These are phyloP conservation scores for Gloeophyllum trabeum DNA, from an alignment of 768 basidiomycete species.

Conservation along the genomic window DNA sequence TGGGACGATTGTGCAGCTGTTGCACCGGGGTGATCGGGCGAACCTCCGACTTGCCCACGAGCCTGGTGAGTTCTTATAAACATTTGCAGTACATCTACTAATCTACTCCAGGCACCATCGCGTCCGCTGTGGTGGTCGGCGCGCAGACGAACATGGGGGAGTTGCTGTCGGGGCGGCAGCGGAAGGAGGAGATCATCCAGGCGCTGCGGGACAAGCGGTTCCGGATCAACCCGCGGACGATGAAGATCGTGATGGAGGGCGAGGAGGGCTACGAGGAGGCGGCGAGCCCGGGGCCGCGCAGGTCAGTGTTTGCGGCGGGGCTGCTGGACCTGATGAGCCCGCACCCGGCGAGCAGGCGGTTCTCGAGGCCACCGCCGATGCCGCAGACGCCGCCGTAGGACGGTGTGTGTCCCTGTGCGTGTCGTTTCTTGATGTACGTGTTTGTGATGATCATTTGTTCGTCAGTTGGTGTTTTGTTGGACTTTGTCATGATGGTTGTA, in stretches of 20 bases:
- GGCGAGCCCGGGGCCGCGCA: conserved; percentile 4
- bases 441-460: too few species aligned
- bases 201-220: conserved; percentile 34
- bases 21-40: conserved; percentile 33
- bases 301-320: not conserved
- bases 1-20: conserved; percentile 31
- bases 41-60: conserved; percentile 32
- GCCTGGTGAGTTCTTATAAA: conserved; percentile 13
- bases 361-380: not conserved
- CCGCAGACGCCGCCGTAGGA: not conserved
- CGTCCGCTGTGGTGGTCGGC: conserved; percentile 42
- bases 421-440: too few species aligned
- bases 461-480: too few species aligned
- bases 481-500: too few species aligned
- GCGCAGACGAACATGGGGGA: conserved; percentile 37
- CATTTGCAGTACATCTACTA: not conserved
- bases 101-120: conserved; percentile 30
- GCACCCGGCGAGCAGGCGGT: not conserved
- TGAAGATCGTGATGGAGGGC: conserved; percentile 43
- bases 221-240: conserved; percentile 34
- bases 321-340: not conserved
- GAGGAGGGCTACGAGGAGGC: conserved; percentile 31
- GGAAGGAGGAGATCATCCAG: conserved; percentile 24
- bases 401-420: too few species aligned
- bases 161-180: conserved; percentile 29